Percentiles rank a stretch among this genome's conserved stretches.
Conservation (phyloP, 2,329 filamentous ascomycete species). For the Kalmusia sp. region DNA sequence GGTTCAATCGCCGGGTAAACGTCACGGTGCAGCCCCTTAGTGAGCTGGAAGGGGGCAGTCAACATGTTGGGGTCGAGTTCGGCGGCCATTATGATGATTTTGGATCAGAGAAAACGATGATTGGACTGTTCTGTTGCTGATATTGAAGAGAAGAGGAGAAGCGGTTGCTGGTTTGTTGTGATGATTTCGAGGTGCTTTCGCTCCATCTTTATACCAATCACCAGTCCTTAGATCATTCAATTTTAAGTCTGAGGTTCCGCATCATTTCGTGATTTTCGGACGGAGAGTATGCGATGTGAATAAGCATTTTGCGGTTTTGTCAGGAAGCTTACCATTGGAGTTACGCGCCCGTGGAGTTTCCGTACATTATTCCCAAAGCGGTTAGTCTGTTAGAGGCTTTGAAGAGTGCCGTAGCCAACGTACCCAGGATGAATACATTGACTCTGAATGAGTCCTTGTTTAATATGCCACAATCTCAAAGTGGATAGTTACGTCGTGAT, state of each 20-base stretch:
- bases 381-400: too few species aligned
- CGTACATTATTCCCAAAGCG: too few species aligned
- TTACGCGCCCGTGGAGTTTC: not conserved
- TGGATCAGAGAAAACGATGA: not conserved
- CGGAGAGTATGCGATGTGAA: not conserved
- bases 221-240: not conserved
- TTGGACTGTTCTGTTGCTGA: not conserved
- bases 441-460: too few species aligned
- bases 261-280: not conserved
- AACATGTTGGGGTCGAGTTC: conserved; percentile 20
- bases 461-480: too few species aligned
- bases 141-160: not conserved
- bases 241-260: not conserved
- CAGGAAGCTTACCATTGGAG: too few species aligned
- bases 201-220: not conserved
- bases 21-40: conserved; percentile 26
- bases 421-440: conserved; percentile 1
- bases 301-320: conserved; percentile 1
- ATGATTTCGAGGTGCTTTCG: not conserved
- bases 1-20: conserved; percentile 27
- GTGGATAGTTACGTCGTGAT: too few species aligned
- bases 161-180: not conserved
- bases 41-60: conserved; percentile 29
- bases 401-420: not conserved
- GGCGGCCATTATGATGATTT: conserved; percentile 9